Evolutionary conservation across 306 rosid species (phyloP).

Genomic region (Medicago lupulina): DNA sequence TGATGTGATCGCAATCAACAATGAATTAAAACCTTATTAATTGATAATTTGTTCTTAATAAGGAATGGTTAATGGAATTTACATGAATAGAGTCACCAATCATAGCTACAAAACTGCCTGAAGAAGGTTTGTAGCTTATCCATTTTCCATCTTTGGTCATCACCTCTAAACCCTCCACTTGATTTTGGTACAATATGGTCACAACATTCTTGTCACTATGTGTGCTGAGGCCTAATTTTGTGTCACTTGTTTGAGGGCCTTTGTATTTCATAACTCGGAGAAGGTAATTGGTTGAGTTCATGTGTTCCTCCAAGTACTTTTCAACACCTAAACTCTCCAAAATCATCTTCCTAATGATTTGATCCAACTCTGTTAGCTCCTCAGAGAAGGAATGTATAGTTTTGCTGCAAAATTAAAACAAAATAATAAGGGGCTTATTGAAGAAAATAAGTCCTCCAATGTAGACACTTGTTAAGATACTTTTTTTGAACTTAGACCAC

Average conservation of each 20-base stretch:
- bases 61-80: slow-evolving; percentile 28
- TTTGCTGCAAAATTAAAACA: slow-evolving; percentile 49
- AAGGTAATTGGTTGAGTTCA: slow-evolving; percentile 70
- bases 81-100: slow-evolving; percentile 74
- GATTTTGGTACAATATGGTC: slow-evolving; percentile 72
- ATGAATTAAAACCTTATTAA: neutral
- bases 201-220: slow-evolving; percentile 77
- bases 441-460: too few relatives aligned
- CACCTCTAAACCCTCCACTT: slow-evolving; percentile 73
- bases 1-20: neutral
- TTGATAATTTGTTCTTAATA: neutral
- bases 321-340: slow-evolving; percentile 74
- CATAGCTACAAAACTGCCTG: slow-evolving; percentile 56
- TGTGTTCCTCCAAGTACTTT: slow-evolving; percentile 74
- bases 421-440: neutral
- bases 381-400: slow-evolving; percentile 58
- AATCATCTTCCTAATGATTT: slow-evolving; percentile 72
- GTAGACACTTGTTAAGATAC: too few relatives aligned
- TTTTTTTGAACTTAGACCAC: too few relatives aligned
- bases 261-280: slow-evolving; percentile 74
- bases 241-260: slow-evolving; percentile 62
- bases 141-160: slow-evolving; percentile 73
- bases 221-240: slow-evolving; percentile 57
- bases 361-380: slow-evolving; percentile 61
- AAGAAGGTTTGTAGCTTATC: slow-evolving; percentile 64